Percentiles rank a stretch among this genome's conserved stretches.
These are phyloP conservation scores for Paramarasmius palmivorus DNA, from an alignment of 1,284 basidiomycete species.

Conservation along the genomic window DNA sequence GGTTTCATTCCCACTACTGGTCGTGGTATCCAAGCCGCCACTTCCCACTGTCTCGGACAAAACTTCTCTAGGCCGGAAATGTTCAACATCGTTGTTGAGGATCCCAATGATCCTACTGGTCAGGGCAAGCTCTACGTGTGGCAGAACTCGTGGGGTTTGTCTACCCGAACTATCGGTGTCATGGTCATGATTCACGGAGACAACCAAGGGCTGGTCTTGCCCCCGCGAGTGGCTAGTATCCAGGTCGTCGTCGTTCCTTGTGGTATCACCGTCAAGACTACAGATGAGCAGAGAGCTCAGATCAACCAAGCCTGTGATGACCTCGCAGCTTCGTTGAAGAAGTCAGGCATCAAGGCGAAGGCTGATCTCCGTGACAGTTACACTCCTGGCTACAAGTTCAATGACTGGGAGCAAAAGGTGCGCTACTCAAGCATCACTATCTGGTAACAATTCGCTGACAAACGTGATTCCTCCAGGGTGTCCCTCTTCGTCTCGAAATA, in stretches of 20 bases:
- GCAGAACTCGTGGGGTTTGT: slow-evolving; percentile 99
- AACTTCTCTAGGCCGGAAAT: slow-evolving; percentile 96
- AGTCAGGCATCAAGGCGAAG: slow-evolving; percentile 80
- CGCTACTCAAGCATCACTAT: slow-evolving; percentile 11
- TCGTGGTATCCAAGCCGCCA: slow-evolving; percentile 97
- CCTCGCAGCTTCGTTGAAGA: slow-evolving; percentile 71
- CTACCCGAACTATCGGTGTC: slow-evolving; percentile 95
- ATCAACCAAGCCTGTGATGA: slow-evolving; percentile 83
- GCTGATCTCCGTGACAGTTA: slow-evolving; percentile 94
- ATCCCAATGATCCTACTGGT: slow-evolving; percentile 75
- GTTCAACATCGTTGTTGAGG: slow-evolving; percentile 98
- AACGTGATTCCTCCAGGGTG: slow-evolving; percentile 63
- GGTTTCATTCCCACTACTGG: slow-evolving; percentile 98
- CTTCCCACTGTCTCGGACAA: slow-evolving; percentile 96
- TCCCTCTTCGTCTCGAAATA: slow-evolving; percentile 95
- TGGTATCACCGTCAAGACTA: slow-evolving; percentile 84
- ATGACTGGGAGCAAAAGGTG: slow-evolving; percentile 98
- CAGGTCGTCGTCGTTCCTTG: slow-evolving; percentile 95
- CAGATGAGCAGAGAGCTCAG: slow-evolving; percentile 65
- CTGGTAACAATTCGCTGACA: slow-evolving; percentile 1
- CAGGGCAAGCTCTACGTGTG: slow-evolving; percentile 82
- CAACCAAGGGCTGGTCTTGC: slow-evolving; percentile 95
- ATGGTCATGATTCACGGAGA: slow-evolving; percentile 99
- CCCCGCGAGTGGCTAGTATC: slow-evolving; percentile 90
- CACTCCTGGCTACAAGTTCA: slow-evolving; percentile 99